Base-by-base conservation (phyloP, 2,329 filamentous ascomycete species). In the Claviceps pusilla region DNA sequence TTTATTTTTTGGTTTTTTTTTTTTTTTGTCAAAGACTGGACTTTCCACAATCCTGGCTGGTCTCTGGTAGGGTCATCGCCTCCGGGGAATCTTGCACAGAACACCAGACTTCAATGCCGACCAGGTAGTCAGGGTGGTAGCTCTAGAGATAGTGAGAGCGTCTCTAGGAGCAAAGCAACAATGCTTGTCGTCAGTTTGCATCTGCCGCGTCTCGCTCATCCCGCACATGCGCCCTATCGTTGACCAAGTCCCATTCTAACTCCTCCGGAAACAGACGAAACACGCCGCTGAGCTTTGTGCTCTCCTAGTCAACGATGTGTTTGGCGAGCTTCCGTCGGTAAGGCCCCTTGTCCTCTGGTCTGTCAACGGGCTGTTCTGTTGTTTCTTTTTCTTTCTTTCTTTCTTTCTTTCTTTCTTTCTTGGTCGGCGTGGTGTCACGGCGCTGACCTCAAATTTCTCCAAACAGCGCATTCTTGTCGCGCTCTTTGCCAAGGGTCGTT, bases 261-360 rank as follows among this genome's bases (percentile, higher is more conserved):
- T 54, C 47, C 50, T 53, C 28, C 50, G 46, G 51, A 56, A n/a
- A 24, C 58, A 84, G 81, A 82, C 80, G 57, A 82, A 89, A 74
- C 80, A 86, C 68, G 78, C 86, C 61, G 82, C 86, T 65, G 88
- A 96, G 79, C 87, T 97, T 66, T 95, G 89, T 75, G 80, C 84
- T 73, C 82, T 95, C 67, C 79, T 96, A 59, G 84, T 97, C 59
- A 83, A 89, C 66, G 89, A 96, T 67, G 78, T 87, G 56, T 91
- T 93, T 69, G 93, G 93, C 66, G 87, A 95, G 72, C 82, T 97
- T 56, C 89, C 89, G 58, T 88, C 89, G 67, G 91, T 96, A 86
- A 56, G 58, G 19, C 16, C n/a, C 9, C 37, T 45, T 28, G 12
- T 43, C 41, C 61, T 59, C 42, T 49, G 48, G 54, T 31, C 33